A percentile compares a stretch with the other conserved stretches of the same genome.
These are phyloP conservation scores for Picea abies DNA, from an alignment of 83 land plant species.

Conservation along the genomic window DNA sequence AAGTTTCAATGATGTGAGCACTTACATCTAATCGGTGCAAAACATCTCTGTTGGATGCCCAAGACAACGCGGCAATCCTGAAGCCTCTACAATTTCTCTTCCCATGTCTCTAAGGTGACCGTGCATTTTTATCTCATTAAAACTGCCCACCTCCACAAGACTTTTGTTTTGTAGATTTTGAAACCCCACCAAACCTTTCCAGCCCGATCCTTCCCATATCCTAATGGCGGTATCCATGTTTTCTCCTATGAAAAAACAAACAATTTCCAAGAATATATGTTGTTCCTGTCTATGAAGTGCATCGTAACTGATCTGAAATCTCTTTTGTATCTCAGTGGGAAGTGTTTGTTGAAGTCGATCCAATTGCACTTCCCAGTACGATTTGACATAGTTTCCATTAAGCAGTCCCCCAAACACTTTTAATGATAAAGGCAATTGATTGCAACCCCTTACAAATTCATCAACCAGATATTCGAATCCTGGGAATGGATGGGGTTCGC, in stretches of 20 bases:
- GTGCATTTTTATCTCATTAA: neutral
- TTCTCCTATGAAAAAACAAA: neutral
- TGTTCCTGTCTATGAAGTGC: neutral
- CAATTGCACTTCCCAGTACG: neutral
- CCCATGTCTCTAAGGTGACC: neutral
- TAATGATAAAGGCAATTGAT: neutral
- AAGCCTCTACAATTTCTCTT: neutral
- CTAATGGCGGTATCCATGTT: neutral
- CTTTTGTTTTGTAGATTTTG: too few relatives aligned
- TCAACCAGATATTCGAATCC: neutral
- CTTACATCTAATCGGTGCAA: too few relatives aligned
- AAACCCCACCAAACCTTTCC: too few relatives aligned
- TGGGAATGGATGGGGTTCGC: neutral
- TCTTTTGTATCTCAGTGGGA: neutral
- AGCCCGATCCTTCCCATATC: neutral
- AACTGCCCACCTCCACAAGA: too few relatives aligned
- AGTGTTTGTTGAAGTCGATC: neutral
- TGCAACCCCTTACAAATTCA: neutral
- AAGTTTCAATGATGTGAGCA: too few relatives aligned
- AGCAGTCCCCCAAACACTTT: slow-evolving; percentile 1
- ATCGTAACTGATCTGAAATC: neutral
- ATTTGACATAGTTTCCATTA: neutral
- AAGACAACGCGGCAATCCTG: too few relatives aligned
- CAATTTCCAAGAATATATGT: neutral
- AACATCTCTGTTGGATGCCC: too few relatives aligned